Evolutionary conservation across 352 stramenopile genomes (phyloP).

Genomic region (Phytophthora tentaculata): DNA sequence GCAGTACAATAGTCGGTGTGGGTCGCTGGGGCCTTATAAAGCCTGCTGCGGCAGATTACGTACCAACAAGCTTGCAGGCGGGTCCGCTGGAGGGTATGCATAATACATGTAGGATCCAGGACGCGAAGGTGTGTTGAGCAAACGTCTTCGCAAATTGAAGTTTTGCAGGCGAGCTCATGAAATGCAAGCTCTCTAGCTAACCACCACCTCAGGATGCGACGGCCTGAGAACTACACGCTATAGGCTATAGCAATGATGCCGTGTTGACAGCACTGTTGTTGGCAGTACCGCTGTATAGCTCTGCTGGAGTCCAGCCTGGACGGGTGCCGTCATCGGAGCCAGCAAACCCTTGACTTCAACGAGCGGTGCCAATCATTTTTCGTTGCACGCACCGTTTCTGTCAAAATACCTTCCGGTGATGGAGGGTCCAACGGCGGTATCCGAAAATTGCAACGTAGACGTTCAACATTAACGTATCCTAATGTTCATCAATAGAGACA

Average conservation of each 20-base stretch:
- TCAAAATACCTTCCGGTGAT: slow-evolving; percentile 6
- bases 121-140: too few relatives aligned
- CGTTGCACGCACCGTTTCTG: slow-evolving; percentile 5
- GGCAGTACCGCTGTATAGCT: background rate
- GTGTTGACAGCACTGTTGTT: background rate
- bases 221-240: too few relatives aligned
- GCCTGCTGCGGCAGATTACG: too few relatives aligned
- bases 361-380: slow-evolving; percentile 10
- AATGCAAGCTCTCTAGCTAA: slow-evolving; percentile 5
- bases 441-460: background rate
- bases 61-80: too few relatives aligned
- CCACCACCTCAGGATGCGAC: background rate
- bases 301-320: background rate
- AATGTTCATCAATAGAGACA: background rate
- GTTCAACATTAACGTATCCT: too few relatives aligned
- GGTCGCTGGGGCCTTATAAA: too few relatives aligned
- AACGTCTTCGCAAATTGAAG: too few relatives aligned
- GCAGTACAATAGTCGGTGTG: too few relatives aligned
- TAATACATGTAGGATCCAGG: too few relatives aligned
- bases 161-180: too few relatives aligned
- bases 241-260: background rate
- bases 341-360: slow-evolving; percentile 11
- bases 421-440: slow-evolving; percentile 20
- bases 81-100: too few relatives aligned
- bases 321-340: background rate